phyloP scores from a whole-genome alignment of 805 yeast genomes.

The Suhomyces vadensis region DNA sequence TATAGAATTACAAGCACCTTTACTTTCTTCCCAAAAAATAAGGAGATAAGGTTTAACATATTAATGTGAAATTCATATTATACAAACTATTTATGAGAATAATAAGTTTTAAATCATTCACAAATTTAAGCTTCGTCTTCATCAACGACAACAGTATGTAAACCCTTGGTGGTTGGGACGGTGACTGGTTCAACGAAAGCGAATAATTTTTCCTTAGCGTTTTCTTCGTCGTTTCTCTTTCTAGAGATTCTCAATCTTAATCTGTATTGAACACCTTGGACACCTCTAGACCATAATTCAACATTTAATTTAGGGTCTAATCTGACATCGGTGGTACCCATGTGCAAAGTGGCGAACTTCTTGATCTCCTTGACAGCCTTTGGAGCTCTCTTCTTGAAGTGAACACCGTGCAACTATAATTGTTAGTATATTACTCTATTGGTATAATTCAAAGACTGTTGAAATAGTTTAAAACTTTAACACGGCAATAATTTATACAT shows the following conservation, averaged over 20 bases:
- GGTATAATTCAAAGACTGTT: too few relatives aligned
- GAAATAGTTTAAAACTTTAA: too few relatives aligned
- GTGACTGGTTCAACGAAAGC: conserved; percentile 97
- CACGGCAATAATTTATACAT: too few relatives aligned
- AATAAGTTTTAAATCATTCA: conserved; percentile 8
- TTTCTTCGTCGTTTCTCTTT: conserved; percentile 99
- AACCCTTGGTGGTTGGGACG: conserved; percentile 95
- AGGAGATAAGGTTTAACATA: background rate
- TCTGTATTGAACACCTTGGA: conserved; percentile 98
- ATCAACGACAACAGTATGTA: conserved; percentile 94
- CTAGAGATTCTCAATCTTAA: conserved; percentile 98
- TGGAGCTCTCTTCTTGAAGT: conserved; percentile 99
- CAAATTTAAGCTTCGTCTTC: conserved; percentile 58
- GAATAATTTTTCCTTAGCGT: conserved; percentile 96
- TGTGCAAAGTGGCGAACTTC: conserved; percentile 97
- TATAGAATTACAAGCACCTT: too few relatives aligned
- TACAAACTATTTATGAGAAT: conserved; percentile 15
- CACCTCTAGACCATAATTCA: conserved; percentile 99
- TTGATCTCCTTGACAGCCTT: conserved; percentile 99
- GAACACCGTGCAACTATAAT: conserved; percentile 90
- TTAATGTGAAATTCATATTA: conserved; percentile 11
- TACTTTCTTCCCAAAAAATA: background rate
- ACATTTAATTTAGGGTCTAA: conserved; percentile 98
- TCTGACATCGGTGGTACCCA: conserved; percentile 99
- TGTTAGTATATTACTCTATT: conserved; percentile 40